These are phyloP conservation scores for Boeremia exigua DNA, from an alignment of 2,329 filamentous ascomycete species.

Conservation along the genomic window DNA sequence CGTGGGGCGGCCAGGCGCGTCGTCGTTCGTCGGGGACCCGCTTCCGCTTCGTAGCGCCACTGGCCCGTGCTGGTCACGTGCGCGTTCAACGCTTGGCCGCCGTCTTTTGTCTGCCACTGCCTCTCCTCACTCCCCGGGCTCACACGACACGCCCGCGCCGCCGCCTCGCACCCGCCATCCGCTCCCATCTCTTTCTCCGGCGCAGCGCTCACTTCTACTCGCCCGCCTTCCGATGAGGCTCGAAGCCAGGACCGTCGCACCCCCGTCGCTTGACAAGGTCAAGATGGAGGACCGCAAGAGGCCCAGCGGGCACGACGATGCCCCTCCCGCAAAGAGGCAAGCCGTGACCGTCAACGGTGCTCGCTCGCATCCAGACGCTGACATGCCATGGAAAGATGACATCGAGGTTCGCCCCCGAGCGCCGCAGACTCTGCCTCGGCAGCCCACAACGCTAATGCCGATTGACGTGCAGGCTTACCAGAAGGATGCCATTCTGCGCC, in stretches of 20 bases:
- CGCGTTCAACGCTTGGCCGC: no score
- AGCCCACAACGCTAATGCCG: slow-evolving; percentile 37
- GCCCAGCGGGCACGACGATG: slow-evolving; percentile 83
- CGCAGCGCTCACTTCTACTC: no score
- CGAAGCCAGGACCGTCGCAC: slow-evolving; percentile 74
- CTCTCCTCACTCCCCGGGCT: no score
- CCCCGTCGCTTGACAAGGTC: slow-evolving; percentile 78
- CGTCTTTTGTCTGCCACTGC: no score
- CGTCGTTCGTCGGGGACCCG: no score
- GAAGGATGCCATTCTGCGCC: slow-evolving; percentile 95
- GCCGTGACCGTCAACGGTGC: slow-evolving; percentile 75
- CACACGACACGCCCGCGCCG: no score
- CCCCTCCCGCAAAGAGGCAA: slow-evolving; percentile 90
- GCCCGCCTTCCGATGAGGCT: slow-evolving; percentile 78
- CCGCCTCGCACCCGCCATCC: no score
- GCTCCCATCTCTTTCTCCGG: no score
- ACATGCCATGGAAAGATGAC: slow-evolving; percentile 74
- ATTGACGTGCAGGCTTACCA: slow-evolving; percentile 72
- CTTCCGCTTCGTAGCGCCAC: no score
- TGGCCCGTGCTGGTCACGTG: no score
- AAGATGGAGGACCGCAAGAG: slow-evolving; percentile 99
- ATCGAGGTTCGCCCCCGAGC: slow-evolving; percentile 69
- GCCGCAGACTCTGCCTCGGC: slow-evolving; percentile 26
- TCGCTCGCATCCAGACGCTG: slow-evolving; percentile 68
- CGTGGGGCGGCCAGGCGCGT: no score